Evolutionary conservation across 2,329 filamentous ascomycete genomes (phyloP).

Genomic region (Trichoderma sp.): DNA sequence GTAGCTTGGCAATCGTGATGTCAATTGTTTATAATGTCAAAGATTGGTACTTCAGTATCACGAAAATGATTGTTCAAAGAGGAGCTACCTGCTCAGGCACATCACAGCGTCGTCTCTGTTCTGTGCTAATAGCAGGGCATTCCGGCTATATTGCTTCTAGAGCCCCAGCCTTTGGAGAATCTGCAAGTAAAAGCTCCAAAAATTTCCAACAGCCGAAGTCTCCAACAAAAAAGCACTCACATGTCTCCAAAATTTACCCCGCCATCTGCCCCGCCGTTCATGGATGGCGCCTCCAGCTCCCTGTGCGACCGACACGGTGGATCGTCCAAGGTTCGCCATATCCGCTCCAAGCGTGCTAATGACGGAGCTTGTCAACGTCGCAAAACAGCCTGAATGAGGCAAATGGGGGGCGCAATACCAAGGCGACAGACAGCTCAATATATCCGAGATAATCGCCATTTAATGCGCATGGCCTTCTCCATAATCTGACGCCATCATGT

Average conservation of each 20-base stretch:
- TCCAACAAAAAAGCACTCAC: too few species aligned
- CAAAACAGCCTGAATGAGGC: slow-evolving; percentile 23
- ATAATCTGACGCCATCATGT: neutral
- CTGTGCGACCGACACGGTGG: neutral
- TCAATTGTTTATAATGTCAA: too few species aligned
- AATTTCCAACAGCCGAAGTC: too few species aligned
- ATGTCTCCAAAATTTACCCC: slow-evolving; percentile 24
- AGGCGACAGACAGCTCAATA: slow-evolving; percentile 6
- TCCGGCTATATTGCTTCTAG: too few species aligned
- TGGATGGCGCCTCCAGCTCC: neutral
- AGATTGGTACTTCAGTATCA: too few species aligned
- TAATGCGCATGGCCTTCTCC: slow-evolving; percentile 8
- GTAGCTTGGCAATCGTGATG: too few species aligned
- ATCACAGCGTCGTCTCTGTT: too few species aligned
- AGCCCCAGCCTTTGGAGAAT: too few species aligned
- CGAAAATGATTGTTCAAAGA: too few species aligned
- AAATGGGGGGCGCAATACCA: neutral
- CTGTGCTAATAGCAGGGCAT: too few species aligned
- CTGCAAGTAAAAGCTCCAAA: too few species aligned
- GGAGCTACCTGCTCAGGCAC: too few species aligned
- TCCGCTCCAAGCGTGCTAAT: slow-evolving; percentile 8
- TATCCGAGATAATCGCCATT: slow-evolving; percentile 20
- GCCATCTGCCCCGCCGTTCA: slow-evolving; percentile 24
- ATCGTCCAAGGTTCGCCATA: slow-evolving; percentile 5
- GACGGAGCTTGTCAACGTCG: neutral